These are phyloP conservation scores for Coprinopsis sp. DNA, from an alignment of 768 basidiomycete species.

Conservation along the genomic window DNA sequence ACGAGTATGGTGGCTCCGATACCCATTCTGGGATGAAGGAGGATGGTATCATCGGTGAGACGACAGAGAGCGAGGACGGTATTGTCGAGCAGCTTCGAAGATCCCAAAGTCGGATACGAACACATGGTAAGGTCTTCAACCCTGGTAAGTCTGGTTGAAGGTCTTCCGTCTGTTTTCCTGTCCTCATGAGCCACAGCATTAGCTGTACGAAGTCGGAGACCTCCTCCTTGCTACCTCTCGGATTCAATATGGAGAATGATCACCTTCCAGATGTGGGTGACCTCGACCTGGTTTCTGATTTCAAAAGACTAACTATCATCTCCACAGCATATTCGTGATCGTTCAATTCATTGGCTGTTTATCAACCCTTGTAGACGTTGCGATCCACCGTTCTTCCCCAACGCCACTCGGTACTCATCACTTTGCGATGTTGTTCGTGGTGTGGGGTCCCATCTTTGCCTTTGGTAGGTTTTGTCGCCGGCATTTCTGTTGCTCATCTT, in stretches of 20 bases:
- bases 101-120: background rate
- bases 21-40: background rate
- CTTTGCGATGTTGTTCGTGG: slow-evolving; percentile 51
- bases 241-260: slow-evolving; percentile 49
- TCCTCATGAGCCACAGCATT: slow-evolving; percentile 3
- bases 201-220: slow-evolving; percentile 14
- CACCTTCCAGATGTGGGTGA: slow-evolving; percentile 49
- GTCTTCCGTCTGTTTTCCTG: background rate
- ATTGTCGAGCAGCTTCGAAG: slow-evolving; percentile 3
- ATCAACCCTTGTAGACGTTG: slow-evolving; percentile 49
- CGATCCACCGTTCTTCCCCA: slow-evolving; percentile 31
- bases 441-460: slow-evolving; percentile 55
- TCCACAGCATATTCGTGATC: slow-evolving; percentile 36
- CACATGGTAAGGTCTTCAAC: background rate
- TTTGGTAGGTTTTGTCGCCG: slow-evolving; percentile 38
- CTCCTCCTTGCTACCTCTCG: slow-evolving; percentile 30
- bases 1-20: background rate
- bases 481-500: background rate
- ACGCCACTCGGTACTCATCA: slow-evolving; percentile 63
- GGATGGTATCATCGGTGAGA: background rate
- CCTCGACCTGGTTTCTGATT: background rate
- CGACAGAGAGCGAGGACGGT: slow-evolving; percentile 2
- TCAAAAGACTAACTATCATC: slow-evolving; percentile 10
- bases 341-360: slow-evolving; percentile 46
- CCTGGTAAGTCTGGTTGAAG: slow-evolving; percentile 2